A percentile compares a stretch with the other conserved stretches of the same genome.
phyloP scores from a whole-genome alignment of 2,329 filamentous ascomycete species.

The Xylariaceae sp. region DNA sequence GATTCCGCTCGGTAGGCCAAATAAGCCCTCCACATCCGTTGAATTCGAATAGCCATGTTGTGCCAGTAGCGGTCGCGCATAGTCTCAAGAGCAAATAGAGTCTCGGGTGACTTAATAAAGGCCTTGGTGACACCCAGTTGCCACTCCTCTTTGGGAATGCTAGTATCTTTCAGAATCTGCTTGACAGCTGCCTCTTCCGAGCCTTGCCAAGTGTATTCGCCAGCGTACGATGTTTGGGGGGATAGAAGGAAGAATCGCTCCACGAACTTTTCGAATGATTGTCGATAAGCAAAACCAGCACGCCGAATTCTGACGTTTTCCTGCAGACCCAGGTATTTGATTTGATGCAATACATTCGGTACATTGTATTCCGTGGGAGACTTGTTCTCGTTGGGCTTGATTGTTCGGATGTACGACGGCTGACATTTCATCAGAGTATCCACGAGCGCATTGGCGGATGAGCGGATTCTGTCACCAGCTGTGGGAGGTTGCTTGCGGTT shows the following conservation, averaged over 20 bases:
- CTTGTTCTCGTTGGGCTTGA: conserved; percentile 99
- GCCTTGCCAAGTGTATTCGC: conserved; percentile 94
- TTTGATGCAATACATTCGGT: conserved; percentile 91
- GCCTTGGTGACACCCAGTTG: conserved; percentile 96
- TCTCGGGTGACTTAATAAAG: conserved; percentile 98
- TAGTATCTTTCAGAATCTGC: conserved; percentile 94
- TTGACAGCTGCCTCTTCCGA: conserved; percentile 81
- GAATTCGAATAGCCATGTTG: conserved; percentile 97
- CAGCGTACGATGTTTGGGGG: conserved; percentile 90
- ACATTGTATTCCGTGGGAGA: conserved; percentile 89
- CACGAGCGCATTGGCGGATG: conserved; percentile 90
- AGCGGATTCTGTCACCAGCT: conserved; percentile 92
- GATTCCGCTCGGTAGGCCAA: conserved; percentile 88
- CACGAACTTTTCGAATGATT: conserved; percentile 96
- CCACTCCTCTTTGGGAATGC: conserved; percentile 91
- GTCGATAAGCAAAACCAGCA: conserved; percentile 93
- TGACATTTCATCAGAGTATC: conserved; percentile 95
- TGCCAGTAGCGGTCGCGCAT: conserved; percentile 99
- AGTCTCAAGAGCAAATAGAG: conserved; percentile 90
- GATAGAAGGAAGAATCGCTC: conserved; percentile 95
- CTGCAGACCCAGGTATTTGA: conserved; percentile 98
- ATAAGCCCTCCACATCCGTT: conserved; percentile 95
- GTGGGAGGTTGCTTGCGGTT: conserved; percentile 92
- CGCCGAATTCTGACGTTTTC: conserved; percentile 97
- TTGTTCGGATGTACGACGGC: conserved; percentile 96